A percentile compares a stretch with the other conserved stretches of the same genome.
These are phyloP conservation scores for Alnus glutinosa DNA, from an alignment of 306 rosid genomes.

Conservation along the genomic window DNA sequence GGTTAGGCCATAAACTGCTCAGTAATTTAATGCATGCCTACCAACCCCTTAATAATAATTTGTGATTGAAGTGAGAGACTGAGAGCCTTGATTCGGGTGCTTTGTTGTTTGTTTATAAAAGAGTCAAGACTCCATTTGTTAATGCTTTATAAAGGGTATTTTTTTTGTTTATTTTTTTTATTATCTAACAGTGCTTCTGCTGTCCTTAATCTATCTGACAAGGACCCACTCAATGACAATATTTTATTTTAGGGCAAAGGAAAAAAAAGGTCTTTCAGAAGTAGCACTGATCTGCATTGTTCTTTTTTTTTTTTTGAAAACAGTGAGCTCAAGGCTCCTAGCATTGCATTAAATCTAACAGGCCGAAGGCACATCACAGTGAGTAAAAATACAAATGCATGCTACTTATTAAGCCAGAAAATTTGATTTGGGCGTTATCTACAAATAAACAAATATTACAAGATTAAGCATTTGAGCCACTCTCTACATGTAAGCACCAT, in stretches of 20 bases:
- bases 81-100: background rate
- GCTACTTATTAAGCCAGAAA: too few relatives aligned
- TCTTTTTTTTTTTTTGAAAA: too few relatives aligned
- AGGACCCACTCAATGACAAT: background rate
- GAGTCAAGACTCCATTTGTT: background rate
- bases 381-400: too few relatives aligned
- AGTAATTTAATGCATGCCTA: background rate
- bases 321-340: too few relatives aligned
- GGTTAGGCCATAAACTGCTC: slow-evolving; percentile 8
- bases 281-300: background rate
- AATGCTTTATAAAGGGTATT: background rate
- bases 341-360: too few relatives aligned
- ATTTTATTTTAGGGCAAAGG: background rate
- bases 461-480: too few relatives aligned
- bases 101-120: background rate
- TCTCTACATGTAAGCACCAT: too few relatives aligned
- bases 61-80: background rate
- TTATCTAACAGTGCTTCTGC: background rate
- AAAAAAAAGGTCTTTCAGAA: background rate
- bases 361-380: too few relatives aligned
- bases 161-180: too few relatives aligned
- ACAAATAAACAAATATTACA: too few relatives aligned
- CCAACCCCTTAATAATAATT: background rate
- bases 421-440: too few relatives aligned
- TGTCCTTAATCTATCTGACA: background rate